Conservation (phyloP, 306 rosid species). For the Lathyrus tuberosus region DNA sequence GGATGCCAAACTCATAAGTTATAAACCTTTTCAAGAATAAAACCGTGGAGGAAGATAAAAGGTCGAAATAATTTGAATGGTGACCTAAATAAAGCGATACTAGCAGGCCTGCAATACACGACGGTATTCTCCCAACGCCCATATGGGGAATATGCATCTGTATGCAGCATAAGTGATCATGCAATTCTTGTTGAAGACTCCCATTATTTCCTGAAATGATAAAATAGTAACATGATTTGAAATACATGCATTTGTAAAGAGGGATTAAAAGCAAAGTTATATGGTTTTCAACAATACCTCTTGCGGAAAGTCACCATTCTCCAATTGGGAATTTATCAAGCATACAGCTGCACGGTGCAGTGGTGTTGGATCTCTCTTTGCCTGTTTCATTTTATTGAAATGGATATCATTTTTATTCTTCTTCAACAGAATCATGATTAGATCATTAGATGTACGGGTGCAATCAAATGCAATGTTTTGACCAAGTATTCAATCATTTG, state of each 20-base stretch:
- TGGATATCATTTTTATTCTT: conserved; percentile 2
- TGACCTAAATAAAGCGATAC: background rate
- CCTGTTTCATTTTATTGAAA: conserved; percentile 48
- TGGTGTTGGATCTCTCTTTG: conserved; percentile 69
- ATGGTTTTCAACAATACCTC: conserved; percentile 52
- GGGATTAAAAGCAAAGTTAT: conserved; percentile 16
- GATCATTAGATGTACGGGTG: background rate
- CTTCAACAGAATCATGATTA: background rate
- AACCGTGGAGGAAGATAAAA: conserved; percentile 4
- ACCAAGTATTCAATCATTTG: conserved; percentile 1
- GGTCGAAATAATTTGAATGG: conserved; percentile 6
- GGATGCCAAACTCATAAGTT: conserved; percentile 17
- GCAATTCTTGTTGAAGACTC: conserved; percentile 84
- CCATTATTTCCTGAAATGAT: conserved; percentile 74
- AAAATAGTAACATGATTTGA: conserved; percentile 22
- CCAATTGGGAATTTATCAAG: conserved; percentile 84
- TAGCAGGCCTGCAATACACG: conserved; percentile 50
- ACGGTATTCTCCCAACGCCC: conserved; percentile 87
- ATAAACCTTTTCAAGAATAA: conserved; percentile 4
- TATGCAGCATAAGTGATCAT: conserved; percentile 84
- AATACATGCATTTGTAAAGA: background rate
- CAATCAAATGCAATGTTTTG: background rate
- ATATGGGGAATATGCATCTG: conserved; percentile 84
- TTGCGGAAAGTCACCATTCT: conserved; percentile 84
- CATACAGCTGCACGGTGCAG: conserved; percentile 73